These are phyloP conservation scores for Mucor velutinosus DNA, from an alignment of 371 early-diverging fungal genomes.

Conservation along the genomic window DNA sequence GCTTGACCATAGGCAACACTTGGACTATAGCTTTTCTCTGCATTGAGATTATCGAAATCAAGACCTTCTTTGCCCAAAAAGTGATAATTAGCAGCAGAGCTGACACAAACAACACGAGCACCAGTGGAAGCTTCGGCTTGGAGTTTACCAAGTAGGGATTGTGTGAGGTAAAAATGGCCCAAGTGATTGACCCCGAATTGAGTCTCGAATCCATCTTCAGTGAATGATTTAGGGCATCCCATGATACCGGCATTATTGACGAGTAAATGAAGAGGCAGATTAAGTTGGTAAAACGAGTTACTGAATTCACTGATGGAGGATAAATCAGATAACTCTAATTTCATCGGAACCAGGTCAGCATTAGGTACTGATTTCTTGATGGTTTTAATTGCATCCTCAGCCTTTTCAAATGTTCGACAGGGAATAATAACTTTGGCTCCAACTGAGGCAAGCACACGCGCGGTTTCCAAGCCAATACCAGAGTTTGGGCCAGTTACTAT, in stretches of 20 bases:
- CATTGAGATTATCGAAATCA: conserved; percentile 37
- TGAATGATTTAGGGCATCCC: conserved; percentile 54
- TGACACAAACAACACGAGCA: conserved; percentile 58
- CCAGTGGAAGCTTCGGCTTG: conserved; percentile 50
- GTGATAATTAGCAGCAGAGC: conserved; percentile 40
- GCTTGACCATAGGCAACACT: conserved; percentile 13
- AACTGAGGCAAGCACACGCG: not conserved
- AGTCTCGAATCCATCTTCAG: conserved; percentile 57
- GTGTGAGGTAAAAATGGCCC: conserved; percentile 70
- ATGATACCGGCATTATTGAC: conserved; percentile 65
- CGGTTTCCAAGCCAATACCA: conserved; percentile 37
- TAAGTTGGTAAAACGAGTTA: conserved; percentile 48
- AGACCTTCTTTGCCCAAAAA: conserved; percentile 15
- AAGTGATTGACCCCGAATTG: conserved; percentile 64
- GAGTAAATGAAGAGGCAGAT: conserved; percentile 48
- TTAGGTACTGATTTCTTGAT: conserved; percentile 45
- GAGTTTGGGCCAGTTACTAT: conserved; percentile 73
- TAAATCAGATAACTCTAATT: conserved; percentile 59
- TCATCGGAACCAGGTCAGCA: conserved; percentile 46
- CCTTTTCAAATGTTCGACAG: conserved; percentile 47
- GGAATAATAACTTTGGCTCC: conserved; percentile 42
- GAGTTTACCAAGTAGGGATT: conserved; percentile 58
- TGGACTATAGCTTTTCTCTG: conserved; percentile 24
- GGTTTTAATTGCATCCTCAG: conserved; percentile 40
- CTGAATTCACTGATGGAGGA: conserved; percentile 49